Percentiles rank a stretch among this genome's conserved stretches.
Conservation (phyloP, 768 basidiomycete species). For the Auricularia cornea region DNA sequence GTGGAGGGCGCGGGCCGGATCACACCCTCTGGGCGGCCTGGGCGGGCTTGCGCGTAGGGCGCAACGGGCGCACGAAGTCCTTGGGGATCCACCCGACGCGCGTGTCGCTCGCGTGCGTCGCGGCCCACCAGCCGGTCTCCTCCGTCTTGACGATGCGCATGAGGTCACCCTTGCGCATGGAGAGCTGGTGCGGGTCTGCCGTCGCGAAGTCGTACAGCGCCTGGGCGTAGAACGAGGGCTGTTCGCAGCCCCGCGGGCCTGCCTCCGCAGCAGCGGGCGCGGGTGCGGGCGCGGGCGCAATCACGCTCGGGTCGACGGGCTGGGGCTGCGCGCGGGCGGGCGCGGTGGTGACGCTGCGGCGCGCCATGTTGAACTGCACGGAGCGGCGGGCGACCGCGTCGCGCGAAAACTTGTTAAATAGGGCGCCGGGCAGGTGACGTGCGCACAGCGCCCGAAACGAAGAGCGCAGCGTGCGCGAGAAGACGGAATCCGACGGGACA, state of each 20-base stretch:
- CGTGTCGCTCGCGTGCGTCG: neutral
- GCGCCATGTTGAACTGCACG: neutral
- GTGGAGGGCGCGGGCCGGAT: too few species aligned
- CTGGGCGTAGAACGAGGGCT: neutral
- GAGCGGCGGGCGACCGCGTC: neutral
- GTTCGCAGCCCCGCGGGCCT: neutral
- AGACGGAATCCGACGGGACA: neutral
- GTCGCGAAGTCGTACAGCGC: neutral
- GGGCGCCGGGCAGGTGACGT: neutral
- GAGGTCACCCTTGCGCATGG: neutral
- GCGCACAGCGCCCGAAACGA: slow-evolving; percentile 1
- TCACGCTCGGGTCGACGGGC: neutral
- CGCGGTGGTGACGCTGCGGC: neutral
- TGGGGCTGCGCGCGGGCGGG: neutral
- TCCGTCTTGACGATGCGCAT: neutral
- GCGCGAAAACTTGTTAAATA: neutral
- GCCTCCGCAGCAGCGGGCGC: neutral
- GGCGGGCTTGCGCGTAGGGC: neutral
- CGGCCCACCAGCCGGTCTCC: neutral
- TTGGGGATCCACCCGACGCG: neutral
- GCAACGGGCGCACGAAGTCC: neutral
- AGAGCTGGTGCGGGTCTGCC: neutral
- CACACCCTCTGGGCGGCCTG: too few species aligned
- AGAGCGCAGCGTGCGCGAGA: neutral
- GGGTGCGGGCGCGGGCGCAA: neutral